Percentiles rank a stretch among this genome's conserved stretches.
phyloP scores from a whole-genome alignment of 176 grass and related monocot species.

The Microstegium vimineum region DNA sequence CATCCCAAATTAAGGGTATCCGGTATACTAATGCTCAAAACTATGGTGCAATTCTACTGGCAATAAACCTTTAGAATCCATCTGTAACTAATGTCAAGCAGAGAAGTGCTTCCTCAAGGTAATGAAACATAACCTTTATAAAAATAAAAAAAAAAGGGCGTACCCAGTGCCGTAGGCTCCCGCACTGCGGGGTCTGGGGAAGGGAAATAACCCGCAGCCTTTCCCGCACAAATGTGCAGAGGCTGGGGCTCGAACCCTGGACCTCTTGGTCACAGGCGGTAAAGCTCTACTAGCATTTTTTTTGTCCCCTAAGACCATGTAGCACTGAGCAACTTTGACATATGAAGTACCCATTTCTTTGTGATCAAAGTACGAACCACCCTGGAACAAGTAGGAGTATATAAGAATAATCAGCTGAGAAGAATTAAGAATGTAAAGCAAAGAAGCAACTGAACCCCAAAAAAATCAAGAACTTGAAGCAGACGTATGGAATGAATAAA shows the following conservation, averaged over 20 bases:
- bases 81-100: slow-evolving; percentile 5
- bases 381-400: slow-evolving; percentile 40
- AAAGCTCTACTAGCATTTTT: slow-evolving; percentile 60
- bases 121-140: slow-evolving; percentile 65
- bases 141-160: slow-evolving; percentile 77
- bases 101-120: slow-evolving; percentile 1
- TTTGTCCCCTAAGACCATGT: slow-evolving; percentile 56
- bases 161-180: no score
- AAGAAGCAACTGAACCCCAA: background rate
- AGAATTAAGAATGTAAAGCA: background rate
- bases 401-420: slow-evolving; percentile 13
- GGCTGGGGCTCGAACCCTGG: no score
- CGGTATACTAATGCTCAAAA: background rate
- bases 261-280: no score
- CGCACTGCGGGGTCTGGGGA: no score
- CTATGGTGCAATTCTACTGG: background rate
- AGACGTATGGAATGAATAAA: background rate
- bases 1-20: background rate
- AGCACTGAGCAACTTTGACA: slow-evolving; percentile 82
- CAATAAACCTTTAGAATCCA: background rate
- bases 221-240: no score
- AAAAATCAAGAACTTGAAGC: background rate
- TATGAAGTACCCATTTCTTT: slow-evolving; percentile 41
- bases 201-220: no score
- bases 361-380: slow-evolving; percentile 29